Conservation (phyloP, 1,284 basidiomycete species). For the Phylloboletellus chloephorus region DNA sequence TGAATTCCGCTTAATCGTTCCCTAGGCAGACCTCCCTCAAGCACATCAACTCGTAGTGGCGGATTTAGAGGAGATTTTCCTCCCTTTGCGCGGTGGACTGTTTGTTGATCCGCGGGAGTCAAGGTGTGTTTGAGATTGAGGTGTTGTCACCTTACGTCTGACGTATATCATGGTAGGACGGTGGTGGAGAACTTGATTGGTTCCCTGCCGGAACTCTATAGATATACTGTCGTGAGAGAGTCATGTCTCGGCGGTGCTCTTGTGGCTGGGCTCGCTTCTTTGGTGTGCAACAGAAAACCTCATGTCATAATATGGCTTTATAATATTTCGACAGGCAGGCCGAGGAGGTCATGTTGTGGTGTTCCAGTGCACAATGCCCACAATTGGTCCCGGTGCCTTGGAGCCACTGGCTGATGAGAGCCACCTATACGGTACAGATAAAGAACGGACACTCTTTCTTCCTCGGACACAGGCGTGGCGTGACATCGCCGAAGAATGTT, state of each 20-base stretch:
- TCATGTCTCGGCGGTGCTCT: conserved; percentile 77
- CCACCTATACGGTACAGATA: conserved; percentile 82
- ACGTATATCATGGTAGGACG: conserved; percentile 35
- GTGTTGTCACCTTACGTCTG: conserved; percentile 6
- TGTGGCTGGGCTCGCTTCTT: conserved; percentile 64
- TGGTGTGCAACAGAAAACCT: conserved; percentile 46
- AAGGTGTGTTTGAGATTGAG: conserved; percentile 41
- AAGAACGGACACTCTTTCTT: conserved; percentile 77
- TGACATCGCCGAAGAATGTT: conserved; percentile 81
- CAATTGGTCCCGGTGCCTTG: conserved; percentile 71
- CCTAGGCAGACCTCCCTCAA: conserved; percentile 50
- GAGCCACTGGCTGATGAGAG: conserved; percentile 54
- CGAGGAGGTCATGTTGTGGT: conserved; percentile 83
- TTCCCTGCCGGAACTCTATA: conserved; percentile 63
- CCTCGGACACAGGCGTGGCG: conserved; percentile 79
- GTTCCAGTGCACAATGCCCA: conserved; percentile 80
- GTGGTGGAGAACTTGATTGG: conserved; percentile 62
- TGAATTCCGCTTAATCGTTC: conserved; percentile 14
- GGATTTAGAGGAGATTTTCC: conserved; percentile 89
- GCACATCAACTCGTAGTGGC: conserved; percentile 81
- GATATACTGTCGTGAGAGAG: conserved; percentile 43
- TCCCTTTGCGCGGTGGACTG: conserved; percentile 72
- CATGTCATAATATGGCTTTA: conserved; percentile 8
- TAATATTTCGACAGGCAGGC: conserved; percentile 47
- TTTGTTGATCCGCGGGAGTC: conserved; percentile 77